These are phyloP conservation scores for Viridothelium virens DNA, from an alignment of 495 filamentous ascomycete species.

Conservation along the genomic window DNA sequence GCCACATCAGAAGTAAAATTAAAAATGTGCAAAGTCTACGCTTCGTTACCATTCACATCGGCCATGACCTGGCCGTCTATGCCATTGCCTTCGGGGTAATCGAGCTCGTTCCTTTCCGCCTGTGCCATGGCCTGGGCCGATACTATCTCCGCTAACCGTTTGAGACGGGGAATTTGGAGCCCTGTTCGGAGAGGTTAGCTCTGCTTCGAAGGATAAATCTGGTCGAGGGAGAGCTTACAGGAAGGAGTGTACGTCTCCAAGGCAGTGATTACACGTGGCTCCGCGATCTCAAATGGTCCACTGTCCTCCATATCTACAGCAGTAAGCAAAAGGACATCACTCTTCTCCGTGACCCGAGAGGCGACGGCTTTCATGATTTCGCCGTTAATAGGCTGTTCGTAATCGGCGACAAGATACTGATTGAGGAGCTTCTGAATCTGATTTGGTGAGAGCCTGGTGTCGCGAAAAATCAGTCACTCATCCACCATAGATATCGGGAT, in stretches of 20 bases:
- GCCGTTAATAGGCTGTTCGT: slow-evolving; percentile 98
- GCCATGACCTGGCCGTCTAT: slow-evolving; percentile 6
- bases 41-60: slow-evolving; percentile 6
- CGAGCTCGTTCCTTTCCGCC: slow-evolving; percentile 71
- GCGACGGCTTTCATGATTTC: slow-evolving; percentile 99
- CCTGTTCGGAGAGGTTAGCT: slow-evolving; percentile 39
- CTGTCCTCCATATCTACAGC: slow-evolving; percentile 99
- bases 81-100: slow-evolving; percentile 13
- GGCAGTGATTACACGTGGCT: slow-evolving; percentile 90
- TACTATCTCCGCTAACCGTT: slow-evolving; percentile 94
- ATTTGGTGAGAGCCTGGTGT: slow-evolving; percentile 79
- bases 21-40: slow-evolving; percentile 6
- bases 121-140: slow-evolving; percentile 90
- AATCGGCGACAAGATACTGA: slow-evolving; percentile 97
- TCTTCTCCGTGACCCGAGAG: slow-evolving; percentile 95
- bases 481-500: slow-evolving; percentile 2
- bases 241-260: slow-evolving; percentile 97
- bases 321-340: slow-evolving; percentile 82
- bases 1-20: background rate
- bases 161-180: slow-evolving; percentile 92
- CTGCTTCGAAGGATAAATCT: background rate
- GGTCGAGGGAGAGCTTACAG: slow-evolving; percentile 50
- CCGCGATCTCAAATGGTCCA: slow-evolving; percentile 98
- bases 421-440: slow-evolving; percentile 99
- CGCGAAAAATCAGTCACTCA: background rate